phyloP scores from a whole-genome alignment of 2,329 filamentous ascomycete species.

The Phyllosticta capitalensis region DNA sequence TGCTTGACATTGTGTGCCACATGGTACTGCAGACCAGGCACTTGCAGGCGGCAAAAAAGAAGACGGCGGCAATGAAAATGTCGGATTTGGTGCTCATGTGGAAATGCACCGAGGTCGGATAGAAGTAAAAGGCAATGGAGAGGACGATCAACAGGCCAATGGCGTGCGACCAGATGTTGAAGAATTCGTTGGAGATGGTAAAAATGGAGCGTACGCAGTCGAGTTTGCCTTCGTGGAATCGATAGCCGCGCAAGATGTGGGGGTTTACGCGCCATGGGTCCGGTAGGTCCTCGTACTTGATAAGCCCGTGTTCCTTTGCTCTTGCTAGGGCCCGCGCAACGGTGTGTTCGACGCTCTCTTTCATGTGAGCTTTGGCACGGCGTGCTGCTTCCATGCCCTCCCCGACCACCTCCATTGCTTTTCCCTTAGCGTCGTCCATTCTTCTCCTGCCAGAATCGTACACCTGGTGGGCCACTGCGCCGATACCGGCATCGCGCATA shows the following conservation, averaged over 20 bases:
- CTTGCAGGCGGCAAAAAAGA: slow-evolving; percentile 93
- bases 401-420: slow-evolving; percentile 66
- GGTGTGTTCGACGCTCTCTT: slow-evolving; percentile 63
- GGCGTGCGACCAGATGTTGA: slow-evolving; percentile 97
- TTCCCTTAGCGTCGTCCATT: slow-evolving; percentile 67
- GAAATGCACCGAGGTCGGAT: slow-evolving; percentile 82
- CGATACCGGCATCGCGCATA: slow-evolving; percentile 66
- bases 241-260: slow-evolving; percentile 84
- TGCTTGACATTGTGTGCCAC: slow-evolving; percentile 99
- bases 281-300: slow-evolving; percentile 83
- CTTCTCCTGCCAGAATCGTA: slow-evolving; percentile 72
- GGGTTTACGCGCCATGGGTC: slow-evolving; percentile 91
- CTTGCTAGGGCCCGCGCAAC: slow-evolving; percentile 67
- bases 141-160: slow-evolving; percentile 84
- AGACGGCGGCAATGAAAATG: slow-evolving; percentile 81
- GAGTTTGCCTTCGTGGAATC: slow-evolving; percentile 83
- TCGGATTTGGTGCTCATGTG: slow-evolving; percentile 77
- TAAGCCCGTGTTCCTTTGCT: slow-evolving; percentile 70
- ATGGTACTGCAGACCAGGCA: slow-evolving; percentile 90
- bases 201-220: slow-evolving; percentile 82
- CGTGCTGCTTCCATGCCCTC: slow-evolving; percentile 75
- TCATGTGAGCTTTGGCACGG: slow-evolving; percentile 57
- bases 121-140: slow-evolving; percentile 88
- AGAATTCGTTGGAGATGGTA: slow-evolving; percentile 77
- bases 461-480: slow-evolving; percentile 60